Conservation (phyloP, 495 filamentous ascomycete species). For the Trypethelium eluteriae region DNA sequence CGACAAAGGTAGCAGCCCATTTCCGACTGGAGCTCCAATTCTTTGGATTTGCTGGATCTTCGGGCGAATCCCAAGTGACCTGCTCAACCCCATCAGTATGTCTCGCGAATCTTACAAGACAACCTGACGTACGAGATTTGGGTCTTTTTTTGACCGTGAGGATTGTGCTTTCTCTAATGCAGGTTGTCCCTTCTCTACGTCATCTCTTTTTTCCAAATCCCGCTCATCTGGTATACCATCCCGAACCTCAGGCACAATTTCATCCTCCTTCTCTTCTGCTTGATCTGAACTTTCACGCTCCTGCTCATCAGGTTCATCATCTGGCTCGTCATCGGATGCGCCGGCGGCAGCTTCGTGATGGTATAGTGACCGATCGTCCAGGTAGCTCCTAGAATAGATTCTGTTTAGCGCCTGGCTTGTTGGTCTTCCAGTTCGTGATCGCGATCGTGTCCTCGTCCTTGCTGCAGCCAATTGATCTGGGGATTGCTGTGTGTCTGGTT, state of each 20-base stretch:
- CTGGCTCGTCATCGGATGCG: not conserved
- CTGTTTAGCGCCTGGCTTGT: not conserved
- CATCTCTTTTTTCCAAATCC: slow-evolving; percentile 28
- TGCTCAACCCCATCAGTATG: not conserved
- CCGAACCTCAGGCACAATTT: slow-evolving; percentile 20
- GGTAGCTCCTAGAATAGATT: not conserved
- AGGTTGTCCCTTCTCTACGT: slow-evolving; percentile 9
- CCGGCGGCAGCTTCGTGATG: slow-evolving; percentile 2
- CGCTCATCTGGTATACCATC: slow-evolving; percentile 28
- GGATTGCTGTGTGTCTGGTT: not conserved
- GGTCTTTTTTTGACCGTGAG: slow-evolving; percentile 29
- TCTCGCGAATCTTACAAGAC: slow-evolving; percentile 18
- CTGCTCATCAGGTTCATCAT: not conserved
- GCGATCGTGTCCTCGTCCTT: not conserved
- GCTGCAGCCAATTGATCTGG: not conserved
- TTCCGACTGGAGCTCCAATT: slow-evolving; percentile 46
- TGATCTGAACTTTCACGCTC: not conserved
- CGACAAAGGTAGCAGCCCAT: slow-evolving; percentile 53
- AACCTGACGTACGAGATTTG: slow-evolving; percentile 24
- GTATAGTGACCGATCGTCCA: not conserved
- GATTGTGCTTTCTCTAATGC: slow-evolving; percentile 30
- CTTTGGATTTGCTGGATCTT: slow-evolving; percentile 39
- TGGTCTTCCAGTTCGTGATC: not conserved
- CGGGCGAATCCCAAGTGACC: slow-evolving; percentile 35
- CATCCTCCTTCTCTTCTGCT: not conserved